Evolutionary conservation across 345 rosid species (phyloP), one percentile per base, ranked within the genome.

Genomic region (Erucastrum elatum): DNA sequence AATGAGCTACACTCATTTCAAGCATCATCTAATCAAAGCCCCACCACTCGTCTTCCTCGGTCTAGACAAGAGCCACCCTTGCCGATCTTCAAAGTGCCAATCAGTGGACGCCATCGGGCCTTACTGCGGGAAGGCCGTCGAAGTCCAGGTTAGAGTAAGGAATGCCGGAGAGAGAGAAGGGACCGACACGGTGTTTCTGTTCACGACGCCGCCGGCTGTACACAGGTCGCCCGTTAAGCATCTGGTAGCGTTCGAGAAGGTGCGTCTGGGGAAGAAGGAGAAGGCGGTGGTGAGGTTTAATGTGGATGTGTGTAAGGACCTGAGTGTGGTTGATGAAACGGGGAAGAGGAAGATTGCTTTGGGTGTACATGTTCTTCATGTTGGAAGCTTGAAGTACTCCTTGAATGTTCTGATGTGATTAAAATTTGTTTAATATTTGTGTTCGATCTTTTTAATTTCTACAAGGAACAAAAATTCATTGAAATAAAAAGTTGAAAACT

Each of bases 221-320:
- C 94, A 92, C 71, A 79, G 85, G 41, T 79, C 98, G 0, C 93
- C 98, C 0, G 80, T 71, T 51, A 95, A 91, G 80, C 97, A 93
- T 34, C 69, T 93, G 68, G 8, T 95, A 77, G 86, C 82, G 10
- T 93, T 94, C 59, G 84, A 94, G 76, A 94, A 91, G 85, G 83
- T 94, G n/a, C 68, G 34, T 27, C 41, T 94, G 81, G 58, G 9
- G 9, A 81, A 82, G 1, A 64, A 72, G 6, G 74, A 83, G 6
- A 82, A 81, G 51, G 35, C 74, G n/a, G 27, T 80, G 65, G 88
- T 92, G 41, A 83, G 65, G 11, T 92, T 94, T 71, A 82, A 74
- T 60, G 85, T 94, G 12, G 87, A 91, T 58, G 88, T 87, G 10
- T 94, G 98, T 74, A 90, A 84, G 82, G 91, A 94, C 81, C 86